phyloP scores from a whole-genome alignment of 495 filamentous ascomycete species.

The Friedmanniomyces endolithicus region DNA sequence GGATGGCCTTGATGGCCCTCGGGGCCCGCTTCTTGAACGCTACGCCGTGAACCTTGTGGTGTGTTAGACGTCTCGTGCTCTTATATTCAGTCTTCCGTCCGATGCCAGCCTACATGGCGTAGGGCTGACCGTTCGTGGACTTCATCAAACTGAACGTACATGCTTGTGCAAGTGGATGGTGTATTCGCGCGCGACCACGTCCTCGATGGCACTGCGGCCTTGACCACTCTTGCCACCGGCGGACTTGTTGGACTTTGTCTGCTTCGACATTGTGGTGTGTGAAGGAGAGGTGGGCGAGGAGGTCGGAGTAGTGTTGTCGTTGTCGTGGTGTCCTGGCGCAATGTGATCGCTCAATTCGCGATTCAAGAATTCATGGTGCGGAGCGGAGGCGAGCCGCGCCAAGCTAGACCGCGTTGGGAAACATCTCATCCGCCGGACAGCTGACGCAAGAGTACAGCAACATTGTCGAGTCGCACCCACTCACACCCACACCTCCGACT shows the following conservation, averaged over 20 bases:
- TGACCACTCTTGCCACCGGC: constrained; percentile 52
- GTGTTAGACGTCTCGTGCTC: constrained; percentile 18
- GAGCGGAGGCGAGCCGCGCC: background rate
- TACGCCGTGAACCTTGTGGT: constrained; percentile 71
- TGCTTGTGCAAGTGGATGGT: constrained; percentile 99
- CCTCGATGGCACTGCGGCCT: constrained; percentile 82
- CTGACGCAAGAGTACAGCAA: too few relatives aligned
- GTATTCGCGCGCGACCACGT: constrained; percentile 98
- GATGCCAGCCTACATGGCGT: constrained; percentile 23
- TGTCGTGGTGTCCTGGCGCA: background rate
- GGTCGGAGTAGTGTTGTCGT: background rate
- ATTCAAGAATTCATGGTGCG: background rate
- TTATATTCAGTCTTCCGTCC: constrained; percentile 30
- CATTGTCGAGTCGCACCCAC: background rate
- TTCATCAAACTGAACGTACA: constrained; percentile 77
- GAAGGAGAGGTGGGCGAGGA: background rate
- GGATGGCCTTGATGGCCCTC: constrained; percentile 97
- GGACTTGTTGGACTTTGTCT: constrained; percentile 38
- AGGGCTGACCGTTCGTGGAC: constrained; percentile 44
- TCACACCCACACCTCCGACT: too few relatives aligned
- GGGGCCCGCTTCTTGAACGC: constrained; percentile 99
- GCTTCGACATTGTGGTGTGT: constrained; percentile 14
- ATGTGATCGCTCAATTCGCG: background rate
- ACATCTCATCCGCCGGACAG: too few relatives aligned
- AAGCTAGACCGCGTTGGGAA: background rate